phyloP scores from a whole-genome alignment of 257 asterid genomes.

The Solanum chilense region DNA sequence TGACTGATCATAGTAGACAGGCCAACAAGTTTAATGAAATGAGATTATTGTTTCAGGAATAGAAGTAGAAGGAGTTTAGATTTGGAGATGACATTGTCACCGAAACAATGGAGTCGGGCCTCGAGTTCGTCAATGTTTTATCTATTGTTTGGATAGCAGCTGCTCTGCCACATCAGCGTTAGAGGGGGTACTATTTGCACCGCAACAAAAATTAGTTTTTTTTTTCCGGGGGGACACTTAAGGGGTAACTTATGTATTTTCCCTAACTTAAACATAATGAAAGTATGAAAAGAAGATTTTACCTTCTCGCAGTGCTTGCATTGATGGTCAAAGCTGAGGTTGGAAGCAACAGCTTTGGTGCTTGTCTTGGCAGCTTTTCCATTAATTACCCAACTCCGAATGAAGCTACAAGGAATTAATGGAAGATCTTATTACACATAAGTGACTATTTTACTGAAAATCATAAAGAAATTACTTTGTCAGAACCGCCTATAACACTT shows the following conservation, averaged over 20 bases:
- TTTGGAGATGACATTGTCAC: not conserved
- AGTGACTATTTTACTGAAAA: not conserved
- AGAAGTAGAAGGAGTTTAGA: not conserved
- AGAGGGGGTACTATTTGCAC: not conserved
- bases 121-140: not conserved
- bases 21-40: not conserved
- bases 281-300: not conserved
- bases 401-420: conserved; percentile 60
- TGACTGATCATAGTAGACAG: not conserved
- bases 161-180: not conserved
- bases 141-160: not conserved
- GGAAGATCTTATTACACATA: not conserved
- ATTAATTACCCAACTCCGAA: conserved; percentile 59
- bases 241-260: not conserved
- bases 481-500: not conserved
- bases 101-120: not conserved
- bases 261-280: not conserved
- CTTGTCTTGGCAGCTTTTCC: conserved; percentile 62
- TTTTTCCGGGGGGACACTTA: not conserved
- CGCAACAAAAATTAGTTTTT: too few species aligned
- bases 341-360: conserved; percentile 60
- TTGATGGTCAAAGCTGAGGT: conserved; percentile 80
- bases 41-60: not conserved
- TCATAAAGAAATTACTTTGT: not conserved
- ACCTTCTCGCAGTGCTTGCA: conserved; percentile 99